Conservation (phyloP, 2,329 filamentous ascomycete genomes). For the Grosmannia serpens region DNA sequence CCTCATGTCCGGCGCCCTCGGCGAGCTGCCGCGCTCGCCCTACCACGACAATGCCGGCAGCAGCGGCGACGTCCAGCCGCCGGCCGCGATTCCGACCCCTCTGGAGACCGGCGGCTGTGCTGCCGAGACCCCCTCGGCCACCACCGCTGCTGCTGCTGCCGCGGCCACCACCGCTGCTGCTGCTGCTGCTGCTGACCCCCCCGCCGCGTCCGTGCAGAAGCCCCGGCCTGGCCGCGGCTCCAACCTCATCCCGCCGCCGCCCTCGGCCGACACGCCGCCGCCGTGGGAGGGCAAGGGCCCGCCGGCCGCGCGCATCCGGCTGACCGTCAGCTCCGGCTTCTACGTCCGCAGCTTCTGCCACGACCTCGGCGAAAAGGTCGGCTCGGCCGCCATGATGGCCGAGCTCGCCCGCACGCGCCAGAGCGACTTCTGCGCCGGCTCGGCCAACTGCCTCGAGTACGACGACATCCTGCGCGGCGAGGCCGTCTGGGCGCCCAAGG, state of each 20-base stretch:
- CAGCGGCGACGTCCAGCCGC: background rate
- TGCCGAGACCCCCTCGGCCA: background rate
- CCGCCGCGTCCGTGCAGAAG: background rate
- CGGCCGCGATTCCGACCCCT: too few species aligned
- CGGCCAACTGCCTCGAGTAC: constrained; percentile 65
- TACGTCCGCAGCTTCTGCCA: constrained; percentile 92
- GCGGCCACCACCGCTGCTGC: background rate
- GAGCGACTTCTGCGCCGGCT: constrained; percentile 62
- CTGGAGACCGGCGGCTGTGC: too few species aligned
- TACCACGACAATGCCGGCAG: constrained; percentile 5
- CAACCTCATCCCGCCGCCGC: constrained; percentile 40
- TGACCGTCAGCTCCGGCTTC: constrained; percentile 92
- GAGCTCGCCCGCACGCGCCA: constrained; percentile 72
- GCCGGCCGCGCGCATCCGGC: constrained; percentile 69
- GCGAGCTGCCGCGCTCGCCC: constrained; percentile 33
- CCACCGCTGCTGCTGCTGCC: background rate
- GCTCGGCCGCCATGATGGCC: constrained; percentile 76
- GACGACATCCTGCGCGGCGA: constrained; percentile 66
- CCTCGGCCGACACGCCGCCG: constrained; percentile 34
- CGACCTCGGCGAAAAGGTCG: constrained; percentile 74
- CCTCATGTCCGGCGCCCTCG: constrained; percentile 48
- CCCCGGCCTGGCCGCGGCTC: constrained; percentile 30
- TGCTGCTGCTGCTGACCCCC: background rate
- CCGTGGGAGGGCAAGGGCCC: constrained; percentile 52
- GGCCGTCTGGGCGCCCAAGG: constrained; percentile 68